These are phyloP conservation scores for Aegilops umbellulata DNA, from an alignment of 176 grass and related monocot species.

Conservation along the genomic window DNA sequence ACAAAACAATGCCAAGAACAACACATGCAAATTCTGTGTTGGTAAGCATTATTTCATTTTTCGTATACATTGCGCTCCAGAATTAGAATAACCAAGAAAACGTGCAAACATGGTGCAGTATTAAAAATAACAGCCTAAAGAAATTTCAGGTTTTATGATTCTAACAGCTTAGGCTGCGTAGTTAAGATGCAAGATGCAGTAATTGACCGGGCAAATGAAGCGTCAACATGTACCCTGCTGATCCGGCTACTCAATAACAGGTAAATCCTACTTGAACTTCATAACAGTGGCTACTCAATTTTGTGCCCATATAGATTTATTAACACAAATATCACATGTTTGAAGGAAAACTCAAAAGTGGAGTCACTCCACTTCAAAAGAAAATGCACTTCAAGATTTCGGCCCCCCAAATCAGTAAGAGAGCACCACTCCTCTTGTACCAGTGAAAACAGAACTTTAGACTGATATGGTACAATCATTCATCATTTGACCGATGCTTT, in stretches of 20 bases:
- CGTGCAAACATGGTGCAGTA: not conserved
- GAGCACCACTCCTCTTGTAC: conserved; percentile 32
- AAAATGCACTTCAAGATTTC: conserved; percentile 16
- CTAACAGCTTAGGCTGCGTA: not conserved
- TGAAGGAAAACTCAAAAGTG: not conserved
- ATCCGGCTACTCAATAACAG: not conserved
- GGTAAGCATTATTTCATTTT: too few species aligned
- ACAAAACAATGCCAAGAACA: too few species aligned
- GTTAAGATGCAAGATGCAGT: not conserved
- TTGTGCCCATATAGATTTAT: conserved; percentile 34
- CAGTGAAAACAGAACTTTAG: conserved; percentile 26
- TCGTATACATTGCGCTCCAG: not conserved
- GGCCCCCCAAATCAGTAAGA: conserved; percentile 19
- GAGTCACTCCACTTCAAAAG: conserved; percentile 31
- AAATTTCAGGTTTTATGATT: not conserved
- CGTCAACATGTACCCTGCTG: not conserved
- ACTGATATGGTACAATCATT: conserved; percentile 20
- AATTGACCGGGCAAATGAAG: not conserved
- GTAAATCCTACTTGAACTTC: not conserved
- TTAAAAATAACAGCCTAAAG: not conserved
- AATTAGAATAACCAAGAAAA: not conserved
- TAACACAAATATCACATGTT: conserved; percentile 32
- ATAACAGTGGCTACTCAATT: conserved; percentile 13
- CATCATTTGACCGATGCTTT: conserved; percentile 59
- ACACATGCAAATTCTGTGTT: too few species aligned